phyloP scores from a whole-genome alignment of 164 flowering plant species.

The Berberis thunbergii region DNA sequence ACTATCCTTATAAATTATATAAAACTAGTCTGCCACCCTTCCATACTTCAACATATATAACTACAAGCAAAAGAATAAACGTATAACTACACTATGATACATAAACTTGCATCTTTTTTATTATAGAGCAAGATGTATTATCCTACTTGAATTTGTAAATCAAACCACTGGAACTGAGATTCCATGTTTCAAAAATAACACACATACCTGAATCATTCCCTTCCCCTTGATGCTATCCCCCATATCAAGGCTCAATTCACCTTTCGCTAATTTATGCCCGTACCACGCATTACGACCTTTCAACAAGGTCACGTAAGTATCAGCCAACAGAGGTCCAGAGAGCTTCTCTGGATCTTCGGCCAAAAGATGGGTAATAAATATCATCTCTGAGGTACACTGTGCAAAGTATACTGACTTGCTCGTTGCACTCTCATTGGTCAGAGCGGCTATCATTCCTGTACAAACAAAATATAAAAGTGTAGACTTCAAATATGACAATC shows the following conservation, averaged over 20 bases:
- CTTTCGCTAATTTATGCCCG: constrained; percentile 76
- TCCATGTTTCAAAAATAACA: background rate
- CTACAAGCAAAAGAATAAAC: no score
- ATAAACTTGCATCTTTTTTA: no score
- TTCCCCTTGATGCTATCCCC: constrained; percentile 83
- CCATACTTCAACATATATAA: no score
- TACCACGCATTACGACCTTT: constrained; percentile 93
- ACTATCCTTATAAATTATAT: no score
- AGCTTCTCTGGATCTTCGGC: constrained; percentile 83
- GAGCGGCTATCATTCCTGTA: constrained; percentile 90
- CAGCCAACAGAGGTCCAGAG: constrained; percentile 79
- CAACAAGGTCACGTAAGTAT: constrained; percentile 73
- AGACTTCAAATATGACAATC: no score
- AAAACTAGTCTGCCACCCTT: no score
- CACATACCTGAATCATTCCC: constrained; percentile 83
- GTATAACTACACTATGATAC: no score
- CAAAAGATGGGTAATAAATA: constrained; percentile 72
- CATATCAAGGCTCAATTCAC: constrained; percentile 66
- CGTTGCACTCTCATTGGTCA: constrained; percentile 95
- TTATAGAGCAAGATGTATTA: no score
- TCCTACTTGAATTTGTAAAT: no score
- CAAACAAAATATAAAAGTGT: constrained; percentile 2
- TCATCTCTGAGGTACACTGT: constrained; percentile 95
- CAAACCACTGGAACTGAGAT: background rate
- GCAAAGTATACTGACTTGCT: constrained; percentile 97